These are phyloP conservation scores for Ophiorrhiza pumila DNA, from an alignment of 257 asterid genomes.

Conservation along the genomic window DNA sequence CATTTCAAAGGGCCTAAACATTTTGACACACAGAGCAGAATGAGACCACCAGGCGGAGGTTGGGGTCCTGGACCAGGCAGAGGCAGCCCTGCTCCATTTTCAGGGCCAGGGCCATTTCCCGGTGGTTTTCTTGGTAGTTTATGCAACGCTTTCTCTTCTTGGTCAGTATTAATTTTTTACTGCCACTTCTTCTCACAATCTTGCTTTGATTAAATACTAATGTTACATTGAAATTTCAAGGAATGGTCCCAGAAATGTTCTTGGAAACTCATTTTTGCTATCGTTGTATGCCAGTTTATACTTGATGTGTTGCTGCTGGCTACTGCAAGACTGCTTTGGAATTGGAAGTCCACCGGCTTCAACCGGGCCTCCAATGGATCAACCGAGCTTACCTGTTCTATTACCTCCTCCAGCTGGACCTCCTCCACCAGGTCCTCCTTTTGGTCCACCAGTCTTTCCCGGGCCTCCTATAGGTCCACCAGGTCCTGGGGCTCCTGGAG, in stretches of 20 bases:
- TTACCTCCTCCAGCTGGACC: constrained; percentile 10
- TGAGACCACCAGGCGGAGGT: constrained; percentile 1
- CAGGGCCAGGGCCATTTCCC: not conserved
- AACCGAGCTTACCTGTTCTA: not conserved
- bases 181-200: not conserved
- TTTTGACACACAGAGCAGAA: not conserved
- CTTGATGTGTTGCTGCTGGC: constrained; percentile 50
- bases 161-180: constrained; percentile 18
- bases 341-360: constrained; percentile 14
- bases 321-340: constrained; percentile 31
- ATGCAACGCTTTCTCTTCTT: constrained; percentile 39
- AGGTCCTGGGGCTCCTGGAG: not conserved
- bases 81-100: constrained; percentile 3
- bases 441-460: not conserved
- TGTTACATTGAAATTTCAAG: too few species aligned
- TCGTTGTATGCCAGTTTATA: constrained; percentile 48
- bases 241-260: too few species aligned
- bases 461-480: not conserved
- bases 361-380: constrained; percentile 5
- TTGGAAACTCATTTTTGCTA: too few species aligned
- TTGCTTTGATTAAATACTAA: too few species aligned
- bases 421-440: constrained; percentile 3
- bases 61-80: too few species aligned
- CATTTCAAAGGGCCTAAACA: not conserved
- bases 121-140: constrained; percentile 31